Conservation (phyloP, 2,329 filamentous ascomycete genomes). For the Colletotrichum euphorbiae region DNA sequence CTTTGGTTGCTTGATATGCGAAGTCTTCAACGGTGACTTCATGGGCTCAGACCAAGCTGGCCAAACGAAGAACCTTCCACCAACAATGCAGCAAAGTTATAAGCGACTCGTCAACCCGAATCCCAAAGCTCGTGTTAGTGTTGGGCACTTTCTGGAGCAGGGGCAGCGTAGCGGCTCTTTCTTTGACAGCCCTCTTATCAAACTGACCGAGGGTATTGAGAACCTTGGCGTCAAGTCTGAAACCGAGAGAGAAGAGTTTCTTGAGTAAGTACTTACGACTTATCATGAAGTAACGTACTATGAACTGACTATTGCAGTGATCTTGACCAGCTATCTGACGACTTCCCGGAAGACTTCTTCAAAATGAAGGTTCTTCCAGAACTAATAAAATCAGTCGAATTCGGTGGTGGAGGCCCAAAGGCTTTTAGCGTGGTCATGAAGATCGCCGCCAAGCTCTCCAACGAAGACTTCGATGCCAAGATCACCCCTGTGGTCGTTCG, state of each 20-base stretch:
- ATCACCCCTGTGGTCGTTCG: constrained; percentile 89
- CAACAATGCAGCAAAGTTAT: constrained; percentile 90
- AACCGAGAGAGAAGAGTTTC: constrained; percentile 84
- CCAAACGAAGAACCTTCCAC: constrained; percentile 87
- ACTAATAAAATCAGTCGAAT: constrained; percentile 98
- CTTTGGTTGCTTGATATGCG: constrained; percentile 85
- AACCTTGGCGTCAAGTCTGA: constrained; percentile 90
- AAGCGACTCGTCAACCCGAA: constrained; percentile 89
- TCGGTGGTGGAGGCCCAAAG: constrained; percentile 93
- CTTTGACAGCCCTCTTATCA: constrained; percentile 93
- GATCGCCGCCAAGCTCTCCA: constrained; percentile 86
- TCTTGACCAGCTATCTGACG: constrained; percentile 86
- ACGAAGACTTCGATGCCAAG: constrained; percentile 88
- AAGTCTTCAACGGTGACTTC: constrained; percentile 91
- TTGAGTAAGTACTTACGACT: constrained; percentile 64
- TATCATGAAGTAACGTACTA: constrained; percentile 42
- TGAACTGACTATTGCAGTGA: constrained; percentile 63
- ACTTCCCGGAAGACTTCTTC: constrained; percentile 98
- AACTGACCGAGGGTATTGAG: constrained; percentile 91
- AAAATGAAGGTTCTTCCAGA: constrained; percentile 97
- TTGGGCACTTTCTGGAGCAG: constrained; percentile 89
- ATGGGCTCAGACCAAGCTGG: constrained; percentile 81
- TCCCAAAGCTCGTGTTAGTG: constrained; percentile 87
- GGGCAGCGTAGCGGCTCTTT: constrained; percentile 85
- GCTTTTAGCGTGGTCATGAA: constrained; percentile 91